Evolutionary conservation across 352 stramenopile genomes (phyloP), one percentile per base, ranked within the genome.

Genomic region (Phytopythium montanum): DNA sequence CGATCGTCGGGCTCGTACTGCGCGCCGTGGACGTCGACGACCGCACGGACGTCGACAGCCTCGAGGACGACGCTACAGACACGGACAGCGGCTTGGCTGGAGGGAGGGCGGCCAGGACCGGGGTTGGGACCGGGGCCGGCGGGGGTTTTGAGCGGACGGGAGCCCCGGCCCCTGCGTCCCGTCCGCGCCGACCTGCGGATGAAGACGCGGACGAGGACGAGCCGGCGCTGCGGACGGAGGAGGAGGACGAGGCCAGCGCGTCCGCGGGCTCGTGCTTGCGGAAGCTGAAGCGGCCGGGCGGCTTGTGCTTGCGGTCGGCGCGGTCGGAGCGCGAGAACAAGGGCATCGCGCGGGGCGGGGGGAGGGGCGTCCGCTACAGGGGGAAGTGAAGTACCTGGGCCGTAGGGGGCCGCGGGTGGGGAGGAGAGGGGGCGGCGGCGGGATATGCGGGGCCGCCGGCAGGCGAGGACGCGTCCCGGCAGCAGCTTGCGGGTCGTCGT

Each of bases 241-340:
- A 56, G 7, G 46, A 10, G 44, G 66, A 58, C 14, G 56, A 64
- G 59, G 69, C 64, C 44, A 59, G 65, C 26, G 62, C 58, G 36
- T 55, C 56, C 31, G 45, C 69, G 50, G 74, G 60, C 59, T 80
- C 76, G 64, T 87, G 75, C 44, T 81, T 85, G 52, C 79, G 81
- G 68, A 91, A 76, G 55, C 79, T 89, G 64, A 91, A 89, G 65
- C 77, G 76, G 19, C 67, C 64, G 50, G 62, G 65, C 50, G 71
- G 74, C 67, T 85, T 85, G 65, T 63, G 61, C 65, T 84, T 80
- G 55, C 69, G 70, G 59, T 72, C 77, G 45, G 45, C 14, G 36
- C 36, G 36, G 14, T 41, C 36, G 31, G 81, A 75, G 39, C 75
- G 75, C 48, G 70, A 79, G 75, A 91, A 89, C 39, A 89, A 75